Evolutionary conservation across 169 alveolate species (phyloP).

Genomic region (Plasmodium malariae): DNA sequence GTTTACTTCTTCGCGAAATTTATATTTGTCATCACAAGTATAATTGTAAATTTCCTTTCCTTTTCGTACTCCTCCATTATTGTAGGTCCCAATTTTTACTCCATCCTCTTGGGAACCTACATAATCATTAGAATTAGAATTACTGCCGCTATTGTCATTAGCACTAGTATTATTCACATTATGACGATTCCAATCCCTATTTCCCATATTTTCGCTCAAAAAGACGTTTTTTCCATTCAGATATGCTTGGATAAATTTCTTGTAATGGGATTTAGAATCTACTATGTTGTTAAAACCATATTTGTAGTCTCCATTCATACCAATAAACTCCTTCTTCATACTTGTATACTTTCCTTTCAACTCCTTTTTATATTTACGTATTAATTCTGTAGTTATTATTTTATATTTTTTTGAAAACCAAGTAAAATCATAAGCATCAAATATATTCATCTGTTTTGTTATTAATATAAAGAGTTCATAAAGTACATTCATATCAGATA

Average conservation of each 20-base stretch:
- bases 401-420: conserved; percentile 72
- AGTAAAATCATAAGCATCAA: conserved; percentile 41
- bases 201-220: too few relatives aligned
- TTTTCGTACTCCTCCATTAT: too few relatives aligned
- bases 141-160: too few relatives aligned
- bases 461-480: conserved; percentile 54
- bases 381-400: conserved; percentile 41
- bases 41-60: too few relatives aligned
- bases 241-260: neutral
- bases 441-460: conserved; percentile 36
- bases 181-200: too few relatives aligned
- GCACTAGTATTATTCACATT: too few relatives aligned
- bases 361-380: conserved; percentile 61
- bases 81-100: too few relatives aligned
- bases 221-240: neutral
- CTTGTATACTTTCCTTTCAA: conserved; percentile 21
- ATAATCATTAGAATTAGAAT: too few relatives aligned
- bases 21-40: too few relatives aligned
- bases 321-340: conserved; percentile 1
- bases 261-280: neutral
- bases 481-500: conserved; percentile 23
- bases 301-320: neutral
- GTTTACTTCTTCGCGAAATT: too few relatives aligned
- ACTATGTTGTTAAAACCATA: neutral
- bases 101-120: too few relatives aligned